Conservation (phyloP, 2,329 filamentous ascomycete genomes). For the Aureobasidium lini region DNA sequence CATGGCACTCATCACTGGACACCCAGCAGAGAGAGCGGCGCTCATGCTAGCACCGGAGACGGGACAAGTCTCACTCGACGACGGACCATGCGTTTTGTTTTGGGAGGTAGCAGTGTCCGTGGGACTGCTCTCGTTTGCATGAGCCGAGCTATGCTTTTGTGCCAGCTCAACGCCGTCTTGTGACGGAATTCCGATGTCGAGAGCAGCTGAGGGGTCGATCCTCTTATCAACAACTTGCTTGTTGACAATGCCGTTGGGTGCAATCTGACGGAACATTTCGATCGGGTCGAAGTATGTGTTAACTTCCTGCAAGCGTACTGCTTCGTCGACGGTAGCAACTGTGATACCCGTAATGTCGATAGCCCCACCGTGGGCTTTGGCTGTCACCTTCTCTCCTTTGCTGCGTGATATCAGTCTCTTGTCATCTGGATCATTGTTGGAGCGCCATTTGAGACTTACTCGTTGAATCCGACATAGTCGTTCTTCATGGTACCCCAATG, state of each 20-base stretch:
- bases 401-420: constrained; percentile 32
- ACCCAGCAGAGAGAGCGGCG: constrained; percentile 1
- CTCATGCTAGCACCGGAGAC: constrained; percentile 7
- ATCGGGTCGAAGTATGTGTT: constrained; percentile 61
- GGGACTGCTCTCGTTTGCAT: not conserved
- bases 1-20: constrained; percentile 5
- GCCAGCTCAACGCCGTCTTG: constrained; percentile 21
- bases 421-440: not conserved
- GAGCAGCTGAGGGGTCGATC: constrained; percentile 23
- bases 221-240: constrained; percentile 34
- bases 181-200: constrained; percentile 17
- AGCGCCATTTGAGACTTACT: constrained; percentile 38
- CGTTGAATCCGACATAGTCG: constrained; percentile 58
- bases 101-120: not conserved
- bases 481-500: constrained; percentile 62
- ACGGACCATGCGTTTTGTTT: not conserved
- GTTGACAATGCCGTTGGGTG: constrained; percentile 41
- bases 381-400: constrained; percentile 54
- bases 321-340: constrained; percentile 54
- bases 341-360: constrained; percentile 60
- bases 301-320: constrained; percentile 50
- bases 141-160: constrained; percentile 16
- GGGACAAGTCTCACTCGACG: not conserved
- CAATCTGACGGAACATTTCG: constrained; percentile 61
- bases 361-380: constrained; percentile 51